Base-by-base conservation (phyloP, 306 rosid genomes). In the Ormosia semicastrata region DNA sequence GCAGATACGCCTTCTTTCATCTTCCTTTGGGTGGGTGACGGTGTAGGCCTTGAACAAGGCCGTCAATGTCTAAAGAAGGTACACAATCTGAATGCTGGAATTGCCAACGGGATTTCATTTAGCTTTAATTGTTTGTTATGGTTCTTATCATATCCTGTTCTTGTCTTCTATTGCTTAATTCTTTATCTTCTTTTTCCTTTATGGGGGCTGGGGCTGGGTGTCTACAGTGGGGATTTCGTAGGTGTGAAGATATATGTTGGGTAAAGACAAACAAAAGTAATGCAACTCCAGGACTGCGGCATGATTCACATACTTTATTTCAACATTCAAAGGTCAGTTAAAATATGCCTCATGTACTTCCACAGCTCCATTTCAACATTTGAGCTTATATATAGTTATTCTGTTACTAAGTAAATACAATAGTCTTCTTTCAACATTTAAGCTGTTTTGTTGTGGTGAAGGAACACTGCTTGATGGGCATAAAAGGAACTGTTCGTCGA, bases 401-500 rank as follows among this genome's bases (percentile, higher is more conserved):
- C 58, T 63, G 50, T 6, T 54, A 46, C 43, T 40, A 47, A 6
- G 47, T 36, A n/a, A 65, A 66, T 37, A 32, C 40, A 10, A 17
- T 46, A 18, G 41, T 33, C 57, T 79, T 54, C 52, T 71, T 62
- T 84, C 30, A 81, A 32, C 53, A 24, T 66, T 58, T 77, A n/a
- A n/a, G n/a, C n/a, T 47, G 18, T 79, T 69, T 52, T 77, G 53
- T 41, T 81, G 52, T 70, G 77, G 56, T 81, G 66, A 87, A 96
- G 99, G 99, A 96, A 81, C 99, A 96, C 79, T 96, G 99, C 92
- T 89, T 96, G 90, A 96, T 96, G 99, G 99, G 99, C 73, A 96
- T 96, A 85, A 96, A 96, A 79, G 99, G 99, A 86, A 93, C 99
- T 0, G 99, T 96, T 73, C 97, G 99, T 63, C 94, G 99, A 85